phyloP scores from a whole-genome alignment of 169 alveolate genomes.

The Babesia ovata region DNA sequence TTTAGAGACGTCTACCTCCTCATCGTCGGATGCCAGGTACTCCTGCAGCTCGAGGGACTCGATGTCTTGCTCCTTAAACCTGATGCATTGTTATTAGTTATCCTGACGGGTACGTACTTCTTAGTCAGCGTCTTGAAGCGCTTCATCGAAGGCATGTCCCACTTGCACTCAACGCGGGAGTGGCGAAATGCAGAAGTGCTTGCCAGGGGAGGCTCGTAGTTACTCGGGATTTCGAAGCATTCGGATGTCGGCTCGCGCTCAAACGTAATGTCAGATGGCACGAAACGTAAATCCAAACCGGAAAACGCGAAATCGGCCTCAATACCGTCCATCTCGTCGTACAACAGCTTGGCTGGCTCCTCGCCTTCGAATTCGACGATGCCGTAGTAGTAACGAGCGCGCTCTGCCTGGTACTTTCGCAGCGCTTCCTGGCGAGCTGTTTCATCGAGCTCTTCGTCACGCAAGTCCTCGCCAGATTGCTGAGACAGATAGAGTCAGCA shows the following conservation, averaged over 20 bases:
- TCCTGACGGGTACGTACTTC: conserved; percentile 16
- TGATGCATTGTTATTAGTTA: background rate
- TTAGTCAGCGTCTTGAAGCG: conserved; percentile 83
- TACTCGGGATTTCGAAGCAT: conserved; percentile 88
- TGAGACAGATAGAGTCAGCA: conserved; percentile 2
- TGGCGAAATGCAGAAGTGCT: conserved; percentile 90
- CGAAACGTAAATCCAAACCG: conserved; percentile 91
- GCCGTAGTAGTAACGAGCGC: conserved; percentile 90
- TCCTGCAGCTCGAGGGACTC: conserved; percentile 47
- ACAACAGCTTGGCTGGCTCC: conserved; percentile 88
- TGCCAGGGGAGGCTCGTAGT: conserved; percentile 86
- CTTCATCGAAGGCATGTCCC: conserved; percentile 94
- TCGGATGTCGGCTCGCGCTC: conserved; percentile 90
- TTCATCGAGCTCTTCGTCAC: conserved; percentile 64
- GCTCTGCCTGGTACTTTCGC: conserved; percentile 71
- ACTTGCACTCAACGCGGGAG: conserved; percentile 90
- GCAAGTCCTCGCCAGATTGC: conserved; percentile 26
- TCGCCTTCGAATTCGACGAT: conserved; percentile 89
- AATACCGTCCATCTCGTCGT: conserved; percentile 92
- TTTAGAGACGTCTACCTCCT: conserved; percentile 12
- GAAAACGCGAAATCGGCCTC: conserved; percentile 93
- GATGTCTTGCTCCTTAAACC: conserved; percentile 48
- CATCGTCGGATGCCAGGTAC: conserved; percentile 60
- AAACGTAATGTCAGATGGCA: conserved; percentile 89
- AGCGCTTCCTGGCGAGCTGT: conserved; percentile 71